Conservation (phyloP, 768 basidiomycete genomes). For the Austroboletus festivus region DNA sequence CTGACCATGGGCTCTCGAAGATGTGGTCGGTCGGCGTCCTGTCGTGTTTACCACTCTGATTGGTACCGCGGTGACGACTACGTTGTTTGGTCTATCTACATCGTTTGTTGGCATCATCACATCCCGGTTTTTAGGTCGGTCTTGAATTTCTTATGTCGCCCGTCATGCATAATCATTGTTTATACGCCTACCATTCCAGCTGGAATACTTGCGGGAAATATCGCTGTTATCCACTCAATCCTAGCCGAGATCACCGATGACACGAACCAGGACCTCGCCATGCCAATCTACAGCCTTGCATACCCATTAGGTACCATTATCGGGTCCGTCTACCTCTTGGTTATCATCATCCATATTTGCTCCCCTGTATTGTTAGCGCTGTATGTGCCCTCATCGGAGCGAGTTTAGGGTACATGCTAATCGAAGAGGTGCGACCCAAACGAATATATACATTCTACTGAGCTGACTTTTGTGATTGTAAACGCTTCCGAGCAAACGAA, state of each 20-base stretch:
- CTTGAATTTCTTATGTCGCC: neutral
- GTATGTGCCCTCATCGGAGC: constrained; percentile 6
- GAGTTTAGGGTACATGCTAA: constrained; percentile 14
- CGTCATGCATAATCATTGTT: neutral
- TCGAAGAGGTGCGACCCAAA: constrained; percentile 27
- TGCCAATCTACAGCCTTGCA: constrained; percentile 54
- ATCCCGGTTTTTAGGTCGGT: constrained; percentile 49
- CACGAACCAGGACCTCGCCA: constrained; percentile 56
- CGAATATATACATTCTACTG: no score
- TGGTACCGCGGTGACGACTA: constrained; percentile 49
- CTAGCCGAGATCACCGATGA: constrained; percentile 62
- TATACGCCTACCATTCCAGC: constrained; percentile 37
- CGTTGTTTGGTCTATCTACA: constrained; percentile 54
- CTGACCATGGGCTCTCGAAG: constrained; percentile 30
- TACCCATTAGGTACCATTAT: constrained; percentile 57
- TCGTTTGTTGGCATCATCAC: constrained; percentile 47
- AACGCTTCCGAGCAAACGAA: constrained; percentile 20
- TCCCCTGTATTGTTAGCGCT: constrained; percentile 13
- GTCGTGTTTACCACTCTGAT: constrained; percentile 51
- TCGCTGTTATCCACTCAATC: constrained; percentile 59
- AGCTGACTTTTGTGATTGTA: neutral
- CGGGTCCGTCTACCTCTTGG: constrained; percentile 36
- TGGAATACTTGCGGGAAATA: constrained; percentile 59
- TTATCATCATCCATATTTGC: constrained; percentile 12
- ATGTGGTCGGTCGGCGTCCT: constrained; percentile 58